Evolutionary conservation across 164 flowering plant genomes (phyloP).

Genomic region (Liriodendron chinense): DNA sequence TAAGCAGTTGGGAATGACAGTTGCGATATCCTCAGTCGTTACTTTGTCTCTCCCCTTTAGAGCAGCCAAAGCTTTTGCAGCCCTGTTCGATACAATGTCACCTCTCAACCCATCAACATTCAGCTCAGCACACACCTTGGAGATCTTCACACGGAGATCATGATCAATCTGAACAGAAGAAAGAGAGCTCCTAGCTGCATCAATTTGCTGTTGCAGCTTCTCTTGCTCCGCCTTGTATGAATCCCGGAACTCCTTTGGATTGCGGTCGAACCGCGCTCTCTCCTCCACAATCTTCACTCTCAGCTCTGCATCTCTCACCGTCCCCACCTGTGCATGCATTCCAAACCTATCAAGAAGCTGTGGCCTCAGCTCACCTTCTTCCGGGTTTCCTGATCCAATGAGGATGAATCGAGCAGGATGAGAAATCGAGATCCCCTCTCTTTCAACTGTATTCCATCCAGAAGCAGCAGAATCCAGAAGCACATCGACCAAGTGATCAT

Average conservation of each 20-base stretch:
- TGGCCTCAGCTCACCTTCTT: constrained; percentile 98
- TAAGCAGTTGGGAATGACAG: constrained; percentile 94
- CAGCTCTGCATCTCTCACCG: constrained; percentile 92
- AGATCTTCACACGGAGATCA: constrained; percentile 84
- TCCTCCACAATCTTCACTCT: constrained; percentile 97
- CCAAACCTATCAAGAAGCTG: constrained; percentile 97
- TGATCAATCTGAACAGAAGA: constrained; percentile 75
- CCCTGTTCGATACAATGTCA: constrained; percentile 84
- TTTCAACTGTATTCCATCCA: constrained; percentile 97
- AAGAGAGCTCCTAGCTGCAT: constrained; percentile 64
- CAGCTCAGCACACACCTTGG: constrained; percentile 89
- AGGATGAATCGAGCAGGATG: constrained; percentile 96
- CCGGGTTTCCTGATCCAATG: constrained; percentile 96
- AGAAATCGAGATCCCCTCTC: constrained; percentile 97
- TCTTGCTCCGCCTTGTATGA: constrained; percentile 78
- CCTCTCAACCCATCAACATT: constrained; percentile 95
- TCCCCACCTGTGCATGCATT: constrained; percentile 98
- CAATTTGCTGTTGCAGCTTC: constrained; percentile 79
- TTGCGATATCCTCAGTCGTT: constrained; percentile 83
- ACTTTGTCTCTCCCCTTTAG: constrained; percentile 85
- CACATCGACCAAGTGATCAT: constrained; percentile 90
- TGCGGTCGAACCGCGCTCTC: constrained; percentile 77
- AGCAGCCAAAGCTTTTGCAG: constrained; percentile 92
- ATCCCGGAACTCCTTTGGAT: constrained; percentile 76
- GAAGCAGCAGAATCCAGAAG: constrained; percentile 93